Conservation (phyloP, 129 eudicot genomes). For the Oenanthe sinensis region DNA sequence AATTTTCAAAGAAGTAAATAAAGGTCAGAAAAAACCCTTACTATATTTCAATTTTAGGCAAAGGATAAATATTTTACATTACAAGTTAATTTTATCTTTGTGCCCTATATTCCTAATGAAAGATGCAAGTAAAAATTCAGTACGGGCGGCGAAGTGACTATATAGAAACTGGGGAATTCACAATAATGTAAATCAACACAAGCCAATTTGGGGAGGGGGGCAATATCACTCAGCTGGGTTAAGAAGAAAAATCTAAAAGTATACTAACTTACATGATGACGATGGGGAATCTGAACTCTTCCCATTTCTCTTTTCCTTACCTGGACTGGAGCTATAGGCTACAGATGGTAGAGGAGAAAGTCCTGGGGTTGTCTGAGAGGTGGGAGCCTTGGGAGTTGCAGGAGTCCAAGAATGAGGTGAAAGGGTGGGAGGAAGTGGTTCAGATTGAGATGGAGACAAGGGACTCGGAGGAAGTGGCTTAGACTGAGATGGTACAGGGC, state of each 20-base stretch:
- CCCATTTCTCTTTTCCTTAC: conserved; percentile 20
- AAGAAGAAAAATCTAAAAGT: no score
- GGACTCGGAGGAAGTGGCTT: conserved; percentile 25
- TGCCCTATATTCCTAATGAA: not conserved
- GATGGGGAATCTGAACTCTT: conserved; percentile 29
- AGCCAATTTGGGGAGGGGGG: no score
- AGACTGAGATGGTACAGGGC: conserved; percentile 27
- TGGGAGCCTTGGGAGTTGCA: conserved; percentile 27
- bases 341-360: conserved; percentile 44
- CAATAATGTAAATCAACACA: not conserved
- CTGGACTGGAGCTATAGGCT: conserved; percentile 34
- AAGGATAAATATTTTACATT: not conserved
- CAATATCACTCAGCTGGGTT: no score
- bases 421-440: conserved; percentile 17
- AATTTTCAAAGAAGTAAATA: not conserved
- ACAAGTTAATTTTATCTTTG: not conserved
- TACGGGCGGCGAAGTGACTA: not conserved
- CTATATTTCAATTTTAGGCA: not conserved
- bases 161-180: not conserved
- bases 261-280: conserved; percentile 52
- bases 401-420: conserved; percentile 27
- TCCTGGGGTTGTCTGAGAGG: conserved; percentile 22
- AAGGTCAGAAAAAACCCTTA: not conserved
- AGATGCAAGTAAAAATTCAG: not conserved
- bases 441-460: conserved; percentile 24